Evolutionary conservation across 2,329 filamentous ascomycete genomes (phyloP).

Genomic region (Ascochyta clinopodiicola): DNA sequence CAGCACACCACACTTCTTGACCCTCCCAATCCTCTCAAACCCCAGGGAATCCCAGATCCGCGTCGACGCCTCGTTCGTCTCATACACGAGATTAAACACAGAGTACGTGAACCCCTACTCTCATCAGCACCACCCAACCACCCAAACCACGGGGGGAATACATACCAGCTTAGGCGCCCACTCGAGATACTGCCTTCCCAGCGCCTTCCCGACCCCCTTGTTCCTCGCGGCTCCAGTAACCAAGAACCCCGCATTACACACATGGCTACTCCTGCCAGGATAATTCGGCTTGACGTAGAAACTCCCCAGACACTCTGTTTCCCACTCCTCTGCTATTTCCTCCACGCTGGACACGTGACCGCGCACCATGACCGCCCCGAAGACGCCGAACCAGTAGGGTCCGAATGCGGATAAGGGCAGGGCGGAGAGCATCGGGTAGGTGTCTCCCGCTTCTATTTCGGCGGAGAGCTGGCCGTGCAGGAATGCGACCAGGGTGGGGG

Average conservation of each 20-base stretch:
- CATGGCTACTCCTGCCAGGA: conserved; percentile 81
- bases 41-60: conserved; percentile 58
- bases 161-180: conserved; percentile 52
- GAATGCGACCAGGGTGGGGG: conserved; percentile 72
- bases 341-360: conserved; percentile 66
- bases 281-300: conserved; percentile 86
- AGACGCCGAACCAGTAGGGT: conserved; percentile 85
- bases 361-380: conserved; percentile 82
- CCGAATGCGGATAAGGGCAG: conserved; percentile 75
- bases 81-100: conserved; percentile 88
- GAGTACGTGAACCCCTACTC: conserved; percentile 78
- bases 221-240: conserved; percentile 49
- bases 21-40: conserved; percentile 83
- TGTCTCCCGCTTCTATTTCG: conserved; percentile 86
- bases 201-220: conserved; percentile 51
- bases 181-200: conserved; percentile 53
- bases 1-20: conserved; percentile 52
- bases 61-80: conserved; percentile 84
- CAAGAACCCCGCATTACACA: conserved; percentile 67
- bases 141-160: background rate
- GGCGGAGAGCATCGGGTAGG: conserved; percentile 81
- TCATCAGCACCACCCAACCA: background rate
- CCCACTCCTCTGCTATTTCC: conserved; percentile 61
- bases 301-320: conserved; percentile 77
- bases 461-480: conserved; percentile 81